These are phyloP conservation scores for Ceriops tagal DNA, from an alignment of 345 rosid species.

Conservation along the genomic window DNA sequence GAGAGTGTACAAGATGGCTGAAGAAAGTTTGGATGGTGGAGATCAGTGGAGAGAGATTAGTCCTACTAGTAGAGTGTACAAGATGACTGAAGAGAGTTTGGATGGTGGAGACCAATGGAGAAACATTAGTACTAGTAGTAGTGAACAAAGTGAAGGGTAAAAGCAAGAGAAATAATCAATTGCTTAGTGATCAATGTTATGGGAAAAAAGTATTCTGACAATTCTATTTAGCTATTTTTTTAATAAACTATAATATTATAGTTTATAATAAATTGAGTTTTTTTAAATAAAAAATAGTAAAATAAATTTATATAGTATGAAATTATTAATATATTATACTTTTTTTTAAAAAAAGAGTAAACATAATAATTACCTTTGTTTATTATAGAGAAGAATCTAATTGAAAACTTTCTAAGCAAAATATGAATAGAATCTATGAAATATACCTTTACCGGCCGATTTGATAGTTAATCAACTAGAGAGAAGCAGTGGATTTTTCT, in stretches of 20 bases:
- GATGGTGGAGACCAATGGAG: constrained; percentile 31
- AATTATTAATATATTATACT: too few relatives aligned
- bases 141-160: constrained; percentile 41
- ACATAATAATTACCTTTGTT: too few relatives aligned
- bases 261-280: too few relatives aligned
- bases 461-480: background rate
- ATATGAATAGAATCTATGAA: background rate
- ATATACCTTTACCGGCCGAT: constrained; percentile 11
- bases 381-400: background rate
- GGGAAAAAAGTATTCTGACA: background rate
- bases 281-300: too few relatives aligned
- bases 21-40: constrained; percentile 40
- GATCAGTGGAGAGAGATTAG: constrained; percentile 14
- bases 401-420: background rate
- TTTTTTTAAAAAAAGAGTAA: too few relatives aligned
- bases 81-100: constrained; percentile 37
- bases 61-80: constrained; percentile 16
- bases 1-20: constrained; percentile 44
- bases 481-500: too few relatives aligned
- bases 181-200: constrained; percentile 3
- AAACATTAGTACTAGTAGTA: background rate
- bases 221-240: too few relatives aligned
- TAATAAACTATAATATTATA: too few relatives aligned
- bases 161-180: constrained; percentile 13
- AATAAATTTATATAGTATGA: too few relatives aligned